Evolutionary conservation across 257 asterid genomes (phyloP), one percentile per base, ranked within the genome.

Genomic region (Phtheirospermum japonicum): DNA sequence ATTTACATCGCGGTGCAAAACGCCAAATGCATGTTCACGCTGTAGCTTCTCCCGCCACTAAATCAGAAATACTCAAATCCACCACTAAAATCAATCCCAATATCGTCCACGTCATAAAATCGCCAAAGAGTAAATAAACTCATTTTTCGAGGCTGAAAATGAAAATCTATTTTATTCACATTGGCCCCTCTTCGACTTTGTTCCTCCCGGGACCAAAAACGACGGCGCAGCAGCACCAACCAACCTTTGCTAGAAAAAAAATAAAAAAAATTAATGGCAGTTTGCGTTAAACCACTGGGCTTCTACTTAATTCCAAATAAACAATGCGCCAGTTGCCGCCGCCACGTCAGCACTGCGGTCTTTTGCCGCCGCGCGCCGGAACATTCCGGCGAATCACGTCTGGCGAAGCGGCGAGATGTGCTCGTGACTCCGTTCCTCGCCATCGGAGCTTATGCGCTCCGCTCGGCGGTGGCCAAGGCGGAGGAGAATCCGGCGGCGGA

Each of bases 381-480:
- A 23, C 13, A 26, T 46, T 13, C 80, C 50, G 73, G 66, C 58
- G 67, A 58, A 0, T 23, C 34, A 2, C 72, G 65, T 63, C 62
- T n/a, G 1, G 18, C 71, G 23, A 82, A 69, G 64, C 85, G 97
- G 64, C 94, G 97, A 18, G 85, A 83, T 48, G 83, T 85, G 72
- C 71, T 90, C 5, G 16, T 82, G 54, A 66, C 89, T 61, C 93
- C 96, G 43, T 63, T 90, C 62, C 67, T 90, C 64, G 82, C 85
- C 48, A 49, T 75, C 18, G 96, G 94, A 70, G 86, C 84, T 48
- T 77, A 85, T 49, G 77, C 80, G 7, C 74, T 90, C 43, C 85
- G 78, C 12, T 82, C 95, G 34, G 83, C 91, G 58, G 82, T 78
- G 61, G 89, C 94, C 54, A 85, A 69, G 75, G 95, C 97, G 20